These are phyloP conservation scores for Sarcodon sp. DNA, from an alignment of 768 basidiomycete species.

Conservation along the genomic window DNA sequence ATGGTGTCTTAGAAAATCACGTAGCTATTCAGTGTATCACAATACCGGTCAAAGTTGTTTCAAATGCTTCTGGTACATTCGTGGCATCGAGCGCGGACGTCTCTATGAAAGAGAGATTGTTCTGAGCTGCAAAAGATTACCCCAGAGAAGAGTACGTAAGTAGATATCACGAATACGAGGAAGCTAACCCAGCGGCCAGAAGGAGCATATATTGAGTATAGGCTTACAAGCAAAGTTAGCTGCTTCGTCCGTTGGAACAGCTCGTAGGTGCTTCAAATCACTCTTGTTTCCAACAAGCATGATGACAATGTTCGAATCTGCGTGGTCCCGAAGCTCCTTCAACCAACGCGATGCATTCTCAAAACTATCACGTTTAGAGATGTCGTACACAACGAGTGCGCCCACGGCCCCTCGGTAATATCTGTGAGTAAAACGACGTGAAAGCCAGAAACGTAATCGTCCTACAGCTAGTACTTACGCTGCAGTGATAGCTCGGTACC, in stretches of 20 bases:
- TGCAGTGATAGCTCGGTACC: slow-evolving; percentile 95
- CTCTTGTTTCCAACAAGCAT: slow-evolving; percentile 99
- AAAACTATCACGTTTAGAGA: slow-evolving; percentile 89
- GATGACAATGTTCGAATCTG: slow-evolving; percentile 86
- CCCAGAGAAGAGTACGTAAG: background rate
- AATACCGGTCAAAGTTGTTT: slow-evolving; percentile 82
- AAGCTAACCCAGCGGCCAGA: too few relatives aligned
- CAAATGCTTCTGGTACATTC: slow-evolving; percentile 96
- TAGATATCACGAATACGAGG: background rate
- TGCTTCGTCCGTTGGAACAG: slow-evolving; percentile 96
- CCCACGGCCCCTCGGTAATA: slow-evolving; percentile 98
- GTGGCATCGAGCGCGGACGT: slow-evolving; percentile 99
- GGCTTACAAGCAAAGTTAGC: slow-evolving; percentile 76
- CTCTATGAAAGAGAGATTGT: slow-evolving; percentile 91
- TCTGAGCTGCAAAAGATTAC: slow-evolving; percentile 47
- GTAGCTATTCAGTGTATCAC: slow-evolving; percentile 11
- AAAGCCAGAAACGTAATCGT: background rate
- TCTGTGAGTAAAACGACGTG: slow-evolving; percentile 22
- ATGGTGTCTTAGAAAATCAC: slow-evolving; percentile 1
- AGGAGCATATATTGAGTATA: too few relatives aligned
- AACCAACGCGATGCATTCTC: slow-evolving; percentile 92
- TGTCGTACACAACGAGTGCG: slow-evolving; percentile 88
- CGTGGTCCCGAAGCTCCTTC: slow-evolving; percentile 94
- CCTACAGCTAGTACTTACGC: slow-evolving; percentile 41
- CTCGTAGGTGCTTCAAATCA: slow-evolving; percentile 94